Conservation (phyloP, 2,329 filamentous ascomycete genomes). For the Parafenestella ontariensis region DNA sequence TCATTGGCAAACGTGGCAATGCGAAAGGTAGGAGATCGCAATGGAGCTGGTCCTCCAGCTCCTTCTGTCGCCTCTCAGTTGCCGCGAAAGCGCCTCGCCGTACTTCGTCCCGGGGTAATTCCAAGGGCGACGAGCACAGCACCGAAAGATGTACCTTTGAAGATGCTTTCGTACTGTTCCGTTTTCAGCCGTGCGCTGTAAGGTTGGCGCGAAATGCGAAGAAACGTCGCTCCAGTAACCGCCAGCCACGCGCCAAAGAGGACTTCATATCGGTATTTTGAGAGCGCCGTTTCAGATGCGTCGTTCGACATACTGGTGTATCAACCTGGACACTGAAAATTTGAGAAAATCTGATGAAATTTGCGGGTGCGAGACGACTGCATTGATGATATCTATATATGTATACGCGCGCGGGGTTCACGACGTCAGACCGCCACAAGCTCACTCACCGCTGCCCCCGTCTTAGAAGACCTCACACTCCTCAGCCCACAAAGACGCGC, state of each 20-base stretch:
- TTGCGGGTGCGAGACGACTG: background rate
- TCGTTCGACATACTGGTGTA: slow-evolving; percentile 20
- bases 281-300: slow-evolving; percentile 19
- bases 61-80: slow-evolving; percentile 1
- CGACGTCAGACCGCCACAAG: too few relatives aligned
- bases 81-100: slow-evolving; percentile 22
- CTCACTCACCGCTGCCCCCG: too few relatives aligned
- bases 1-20: too few relatives aligned
- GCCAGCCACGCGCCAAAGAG: slow-evolving; percentile 37
- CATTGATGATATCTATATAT: background rate
- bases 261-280: slow-evolving; percentile 40
- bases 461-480: too few relatives aligned
- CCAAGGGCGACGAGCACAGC: slow-evolving; percentile 35
- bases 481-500: too few relatives aligned
- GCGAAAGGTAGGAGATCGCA: background rate
- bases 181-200: slow-evolving; percentile 43
- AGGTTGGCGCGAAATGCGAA: slow-evolving; percentile 44
- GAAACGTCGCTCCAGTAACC: slow-evolving; percentile 42
- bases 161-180: slow-evolving; percentile 49
- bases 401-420: background rate
- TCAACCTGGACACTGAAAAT: background rate
- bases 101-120: slow-evolving; percentile 27
- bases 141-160: slow-evolving; percentile 45
- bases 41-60: background rate
- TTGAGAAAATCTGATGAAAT: background rate